These are phyloP conservation scores for Nyssa sinensis DNA, from an alignment of 148 eudicot genomes.

Conservation along the genomic window DNA sequence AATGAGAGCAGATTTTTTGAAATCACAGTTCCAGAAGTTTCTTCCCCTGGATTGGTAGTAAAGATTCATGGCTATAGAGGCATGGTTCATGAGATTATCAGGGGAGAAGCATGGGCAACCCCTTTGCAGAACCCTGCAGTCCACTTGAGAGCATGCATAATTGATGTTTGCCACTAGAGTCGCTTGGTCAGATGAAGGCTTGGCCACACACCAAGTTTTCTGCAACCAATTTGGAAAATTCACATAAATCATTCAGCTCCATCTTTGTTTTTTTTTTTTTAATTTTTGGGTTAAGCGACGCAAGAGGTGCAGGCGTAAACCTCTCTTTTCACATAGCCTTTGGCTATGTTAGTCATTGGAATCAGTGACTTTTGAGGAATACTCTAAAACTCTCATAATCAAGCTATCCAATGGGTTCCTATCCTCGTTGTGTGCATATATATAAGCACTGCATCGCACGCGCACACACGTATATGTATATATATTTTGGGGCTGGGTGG, in stretches of 20 bases:
- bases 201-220: slow-evolving; percentile 91
- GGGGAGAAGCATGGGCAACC: slow-evolving; percentile 62
- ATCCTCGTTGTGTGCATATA: too few species aligned
- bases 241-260: neutral
- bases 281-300: neutral
- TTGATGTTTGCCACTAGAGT: slow-evolving; percentile 49
- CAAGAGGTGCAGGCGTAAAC: too few species aligned
- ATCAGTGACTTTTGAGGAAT: too few species aligned
- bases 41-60: slow-evolving; percentile 64
- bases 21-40: slow-evolving; percentile 63
- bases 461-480: too few species aligned
- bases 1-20: slow-evolving; percentile 56
- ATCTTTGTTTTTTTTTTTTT: neutral
- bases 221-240: slow-evolving; percentile 22
- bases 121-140: slow-evolving; percentile 48
- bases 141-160: slow-evolving; percentile 68
- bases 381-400: too few species aligned
- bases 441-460: too few species aligned
- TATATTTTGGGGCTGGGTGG: too few species aligned
- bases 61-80: slow-evolving; percentile 78
- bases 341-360: too few species aligned
- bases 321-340: too few species aligned
- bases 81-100: slow-evolving; percentile 62
- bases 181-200: slow-evolving; percentile 54
- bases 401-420: too few species aligned